Conservation (phyloP, 192 early-diverging fungal species). For the Coemansia sp. region DNA sequence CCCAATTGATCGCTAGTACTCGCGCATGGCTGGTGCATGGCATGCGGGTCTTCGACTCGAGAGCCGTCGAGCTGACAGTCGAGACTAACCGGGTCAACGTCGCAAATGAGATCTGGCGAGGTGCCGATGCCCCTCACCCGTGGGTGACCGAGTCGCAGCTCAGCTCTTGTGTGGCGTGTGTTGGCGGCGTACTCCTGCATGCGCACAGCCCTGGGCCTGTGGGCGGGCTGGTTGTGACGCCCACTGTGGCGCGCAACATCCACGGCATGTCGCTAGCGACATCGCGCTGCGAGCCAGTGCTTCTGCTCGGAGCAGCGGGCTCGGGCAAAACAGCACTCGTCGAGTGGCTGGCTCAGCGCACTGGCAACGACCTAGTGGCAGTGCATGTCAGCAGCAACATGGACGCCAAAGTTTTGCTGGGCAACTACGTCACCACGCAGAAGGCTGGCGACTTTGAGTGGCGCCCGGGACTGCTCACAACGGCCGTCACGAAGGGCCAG, state of each 20-base stretch:
- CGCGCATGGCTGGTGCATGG: slow-evolving; percentile 38
- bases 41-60: slow-evolving; percentile 17
- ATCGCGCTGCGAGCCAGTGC: slow-evolving; percentile 83
- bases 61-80: slow-evolving; percentile 13
- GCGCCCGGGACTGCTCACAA: slow-evolving; percentile 92
- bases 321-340: slow-evolving; percentile 90
- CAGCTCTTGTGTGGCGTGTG: slow-evolving; percentile 39
- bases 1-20: slow-evolving; percentile 6
- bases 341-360: slow-evolving; percentile 80
- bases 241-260: slow-evolving; percentile 75
- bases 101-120: slow-evolving; percentile 13
- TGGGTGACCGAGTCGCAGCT: slow-evolving; percentile 32
- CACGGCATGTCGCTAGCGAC: slow-evolving; percentile 82
- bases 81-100: slow-evolving; percentile 12
- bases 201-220: slow-evolving; percentile 24
- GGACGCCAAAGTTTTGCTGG: slow-evolving; percentile 91
- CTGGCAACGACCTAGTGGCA: slow-evolving; percentile 84
- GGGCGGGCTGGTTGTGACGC: slow-evolving; percentile 70
- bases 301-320: slow-evolving; percentile 85
- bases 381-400: slow-evolving; percentile 97
- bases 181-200: slow-evolving; percentile 52
- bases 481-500: slow-evolving; percentile 83
- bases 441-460: slow-evolving; percentile 94
- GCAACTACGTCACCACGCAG: slow-evolving; percentile 92
- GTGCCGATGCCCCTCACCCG: not conserved